Evolutionary conservation across 495 filamentous ascomycete species (phyloP).

Genomic region (Neurospora sp.): DNA sequence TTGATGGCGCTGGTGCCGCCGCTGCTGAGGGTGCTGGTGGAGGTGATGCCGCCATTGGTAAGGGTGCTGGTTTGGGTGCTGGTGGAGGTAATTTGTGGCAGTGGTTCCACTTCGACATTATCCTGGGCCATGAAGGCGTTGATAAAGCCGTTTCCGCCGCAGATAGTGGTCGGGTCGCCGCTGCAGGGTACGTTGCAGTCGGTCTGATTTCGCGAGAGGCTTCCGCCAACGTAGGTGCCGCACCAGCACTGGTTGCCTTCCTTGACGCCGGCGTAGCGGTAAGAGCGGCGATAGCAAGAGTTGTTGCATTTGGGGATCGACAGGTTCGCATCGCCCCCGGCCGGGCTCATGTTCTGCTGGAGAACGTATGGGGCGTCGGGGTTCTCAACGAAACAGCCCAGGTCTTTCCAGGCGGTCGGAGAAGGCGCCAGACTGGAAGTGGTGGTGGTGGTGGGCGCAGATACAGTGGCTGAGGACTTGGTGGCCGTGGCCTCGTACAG

Average conservation of each 20-base stretch:
- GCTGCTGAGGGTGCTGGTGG: too few relatives aligned
- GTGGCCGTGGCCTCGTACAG: too few relatives aligned
- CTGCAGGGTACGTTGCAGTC: slow-evolving; percentile 29
- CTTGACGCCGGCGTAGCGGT: slow-evolving; percentile 2
- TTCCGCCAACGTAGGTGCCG: background rate
- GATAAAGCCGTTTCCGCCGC: slow-evolving; percentile 19
- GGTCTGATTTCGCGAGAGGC: slow-evolving; percentile 8
- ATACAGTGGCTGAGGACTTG: background rate
- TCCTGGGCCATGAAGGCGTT: slow-evolving; percentile 11
- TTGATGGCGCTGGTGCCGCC: too few relatives aligned
- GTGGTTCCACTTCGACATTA: background rate
- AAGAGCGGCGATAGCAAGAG: slow-evolving; percentile 7
- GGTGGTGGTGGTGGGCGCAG: background rate
- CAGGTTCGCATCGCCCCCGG: slow-evolving; percentile 1
- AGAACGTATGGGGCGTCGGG: slow-evolving; percentile 2
- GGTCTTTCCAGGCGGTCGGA: slow-evolving; percentile 6
- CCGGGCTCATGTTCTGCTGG: slow-evolving; percentile 3
- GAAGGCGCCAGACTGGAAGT: slow-evolving; percentile 7
- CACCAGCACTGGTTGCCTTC: slow-evolving; percentile 1
- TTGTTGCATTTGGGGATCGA: slow-evolving; percentile 7
- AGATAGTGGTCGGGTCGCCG: slow-evolving; percentile 18
- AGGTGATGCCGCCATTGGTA: too few relatives aligned
- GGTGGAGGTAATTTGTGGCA: background rate
- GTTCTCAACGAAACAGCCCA: slow-evolving; percentile 13
- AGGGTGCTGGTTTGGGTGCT: background rate